phyloP scores from a whole-genome alignment of 169 alveolate genomes.

The Cryptosporidium andersoni region DNA sequence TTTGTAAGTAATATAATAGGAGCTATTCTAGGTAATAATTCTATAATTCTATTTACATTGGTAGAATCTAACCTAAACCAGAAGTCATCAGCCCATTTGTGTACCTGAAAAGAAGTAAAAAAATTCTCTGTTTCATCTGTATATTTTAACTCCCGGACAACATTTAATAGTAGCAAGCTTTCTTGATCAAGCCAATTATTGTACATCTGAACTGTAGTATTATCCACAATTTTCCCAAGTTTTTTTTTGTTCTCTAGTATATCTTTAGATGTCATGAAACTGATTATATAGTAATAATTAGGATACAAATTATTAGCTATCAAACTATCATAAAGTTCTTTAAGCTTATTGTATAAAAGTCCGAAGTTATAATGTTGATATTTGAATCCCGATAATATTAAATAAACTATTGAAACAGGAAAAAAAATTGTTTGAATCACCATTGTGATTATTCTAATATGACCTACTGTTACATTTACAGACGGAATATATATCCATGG shows the following conservation, averaged over 20 bases:
- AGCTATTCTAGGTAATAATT: constrained; percentile 40
- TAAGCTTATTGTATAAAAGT: constrained; percentile 20
- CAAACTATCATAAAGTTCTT: constrained; percentile 20
- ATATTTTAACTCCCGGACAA: constrained; percentile 2
- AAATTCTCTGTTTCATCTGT: constrained; percentile 22
- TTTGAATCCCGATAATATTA: constrained; percentile 40
- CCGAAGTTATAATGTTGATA: constrained; percentile 42
- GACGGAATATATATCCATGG: constrained; percentile 20
- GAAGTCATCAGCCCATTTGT: constrained; percentile 39
- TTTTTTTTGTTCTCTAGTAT: neutral
- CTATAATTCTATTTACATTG: neutral
- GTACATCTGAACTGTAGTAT: too few relatives aligned
- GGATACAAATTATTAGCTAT: constrained; percentile 1
- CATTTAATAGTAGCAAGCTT: constrained; percentile 10
- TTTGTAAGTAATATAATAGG: constrained; percentile 30
- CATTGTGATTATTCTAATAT: constrained; percentile 36
- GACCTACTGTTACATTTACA: constrained; percentile 23
- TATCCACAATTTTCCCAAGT: neutral
- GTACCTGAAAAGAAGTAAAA: constrained; percentile 8
- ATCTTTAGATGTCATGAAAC: neutral
- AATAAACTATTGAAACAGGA: constrained; percentile 31
- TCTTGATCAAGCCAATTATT: neutral
- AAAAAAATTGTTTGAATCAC: constrained; percentile 35
- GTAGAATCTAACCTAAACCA: constrained; percentile 37
- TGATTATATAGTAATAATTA: constrained; percentile 27